Base-by-base conservation (phyloP, 352 stramenopile species). In the Phytopythium boreale region DNA sequence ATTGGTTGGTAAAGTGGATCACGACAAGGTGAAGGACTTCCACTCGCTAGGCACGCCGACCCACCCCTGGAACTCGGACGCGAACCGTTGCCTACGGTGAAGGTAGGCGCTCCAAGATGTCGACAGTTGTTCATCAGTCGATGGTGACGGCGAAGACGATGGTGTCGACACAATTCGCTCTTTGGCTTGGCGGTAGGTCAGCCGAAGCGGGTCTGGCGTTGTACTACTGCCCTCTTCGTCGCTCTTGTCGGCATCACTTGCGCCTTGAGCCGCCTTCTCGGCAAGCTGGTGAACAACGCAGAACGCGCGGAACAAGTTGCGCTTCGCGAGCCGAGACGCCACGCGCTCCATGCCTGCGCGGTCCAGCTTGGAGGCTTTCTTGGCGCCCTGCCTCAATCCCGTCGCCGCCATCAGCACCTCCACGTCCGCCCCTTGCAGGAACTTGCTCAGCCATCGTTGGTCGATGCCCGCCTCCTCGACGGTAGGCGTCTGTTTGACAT, bases 361-460 rank as follows among this genome's bases (percentile, higher is more conserved):
- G 62, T 80, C 67, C 76, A 92, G 82, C 47, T 83, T 79, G 7
- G 69, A 72, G 2, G 76, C 64, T 34, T 90, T 91, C 72, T 91
- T 89, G 36, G 84, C 82, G 19, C 84, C 84, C 56, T 93, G 78
- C n/a, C 86, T 88, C 47, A 89, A 79, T 14, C 82, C 82, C 8
- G 72, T 87, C 4, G 80, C 80, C 15, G 69, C 80, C 66, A 80
- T 77, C 1, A 91, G 58, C 46, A 86, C 78, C 49, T 93, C 84
- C 6, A 87, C 61, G 19, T 87, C 76, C 10, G 65, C 62, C 12
- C 52, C 69, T 11, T 62, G 55, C 36, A 88, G 85, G 55, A 90
- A 88, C 12, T 64, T 73, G 0, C 4, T 8, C 19, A 41, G 0
- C 55, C 55, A 61, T 8, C 24, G 55, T 8, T 47, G 22, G 27